These are phyloP conservation scores for Solanum clarkiae DNA, from an alignment of 257 asterid genomes.

Conservation along the genomic window DNA sequence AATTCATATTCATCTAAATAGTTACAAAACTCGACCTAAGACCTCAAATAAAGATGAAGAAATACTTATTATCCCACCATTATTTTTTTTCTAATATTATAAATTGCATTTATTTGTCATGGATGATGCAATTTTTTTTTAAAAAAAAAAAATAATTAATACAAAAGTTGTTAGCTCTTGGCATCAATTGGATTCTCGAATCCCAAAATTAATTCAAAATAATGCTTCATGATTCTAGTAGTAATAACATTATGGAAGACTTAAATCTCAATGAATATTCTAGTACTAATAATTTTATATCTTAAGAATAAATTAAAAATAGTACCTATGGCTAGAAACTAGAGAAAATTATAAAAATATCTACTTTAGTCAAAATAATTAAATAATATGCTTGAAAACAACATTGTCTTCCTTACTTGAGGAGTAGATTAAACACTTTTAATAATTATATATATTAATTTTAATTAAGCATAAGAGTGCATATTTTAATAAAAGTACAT, in stretches of 20 bases:
- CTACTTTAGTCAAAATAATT: neutral
- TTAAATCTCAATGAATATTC: neutral
- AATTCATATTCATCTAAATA: neutral
- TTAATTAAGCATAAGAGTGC: neutral
- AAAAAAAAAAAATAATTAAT: neutral
- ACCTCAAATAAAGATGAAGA: neutral
- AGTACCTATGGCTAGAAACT: neutral
- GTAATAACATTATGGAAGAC: neutral
- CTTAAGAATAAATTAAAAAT: neutral
- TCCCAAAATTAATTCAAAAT: neutral
- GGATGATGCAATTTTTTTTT: neutral
- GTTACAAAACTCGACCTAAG: fast-evolving
- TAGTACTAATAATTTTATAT: neutral
- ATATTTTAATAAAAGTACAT: neutral
- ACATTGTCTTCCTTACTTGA: neutral
- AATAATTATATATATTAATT: neutral
- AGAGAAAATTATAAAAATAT: neutral
- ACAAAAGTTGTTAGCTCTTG: neutral
- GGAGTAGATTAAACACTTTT: neutral
- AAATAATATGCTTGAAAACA: neutral
- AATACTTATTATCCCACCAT: neutral
- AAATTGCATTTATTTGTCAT: neutral
- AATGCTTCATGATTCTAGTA: neutral
- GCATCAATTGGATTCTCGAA: neutral
- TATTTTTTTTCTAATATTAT: neutral